phyloP scores from a whole-genome alignment of 495 filamentous ascomycete species.

The Penicillium angulare region DNA sequence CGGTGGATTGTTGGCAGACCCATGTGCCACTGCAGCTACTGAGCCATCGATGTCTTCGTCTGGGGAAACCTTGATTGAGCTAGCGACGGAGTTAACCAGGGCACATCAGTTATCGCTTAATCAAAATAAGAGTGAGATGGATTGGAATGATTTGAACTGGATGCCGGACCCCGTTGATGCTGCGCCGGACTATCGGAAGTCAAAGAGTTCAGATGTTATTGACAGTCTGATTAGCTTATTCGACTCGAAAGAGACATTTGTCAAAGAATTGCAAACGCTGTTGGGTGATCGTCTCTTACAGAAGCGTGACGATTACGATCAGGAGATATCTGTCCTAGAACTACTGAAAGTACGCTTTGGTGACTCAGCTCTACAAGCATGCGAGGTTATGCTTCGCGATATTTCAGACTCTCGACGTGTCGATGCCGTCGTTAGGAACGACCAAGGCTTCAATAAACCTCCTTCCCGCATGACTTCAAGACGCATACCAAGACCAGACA shows the following conservation, averaged over 20 bases:
- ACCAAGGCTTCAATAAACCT: conserved; percentile 31
- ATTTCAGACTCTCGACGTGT: conserved; percentile 80
- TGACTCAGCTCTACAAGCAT: conserved; percentile 78
- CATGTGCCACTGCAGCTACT: conserved; percentile 46
- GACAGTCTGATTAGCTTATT: conserved; percentile 84
- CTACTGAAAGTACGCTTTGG: conserved; percentile 88
- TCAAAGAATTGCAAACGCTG: conserved; percentile 86
- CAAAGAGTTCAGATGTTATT: conserved; percentile 89
- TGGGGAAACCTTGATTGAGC: conserved; percentile 64
- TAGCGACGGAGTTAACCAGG: conserved; percentile 71
- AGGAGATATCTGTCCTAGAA: conserved; percentile 78
- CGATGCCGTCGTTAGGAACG: conserved; percentile 60
- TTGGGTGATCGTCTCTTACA: conserved; percentile 79
- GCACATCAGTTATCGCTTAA: conserved; percentile 49
- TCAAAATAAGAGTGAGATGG: conserved; percentile 64
- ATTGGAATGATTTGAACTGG: conserved; percentile 92
- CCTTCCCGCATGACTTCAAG: conserved; percentile 1
- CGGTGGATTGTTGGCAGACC: conserved; percentile 73
- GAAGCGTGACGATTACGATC: conserved; percentile 66
- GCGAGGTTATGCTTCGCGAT: conserved; percentile 96
- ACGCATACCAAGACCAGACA: conserved; percentile 2
- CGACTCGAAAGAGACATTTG: conserved; percentile 83
- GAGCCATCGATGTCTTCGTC: conserved; percentile 16
- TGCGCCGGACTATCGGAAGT: conserved; percentile 82
- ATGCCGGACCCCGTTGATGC: conserved; percentile 90